A percentile compares a stretch with the other conserved stretches of the same genome.
These are phyloP conservation scores for Trypanosoma avium DNA, from an alignment of 208 protist genomes.

Conservation along the genomic window DNA sequence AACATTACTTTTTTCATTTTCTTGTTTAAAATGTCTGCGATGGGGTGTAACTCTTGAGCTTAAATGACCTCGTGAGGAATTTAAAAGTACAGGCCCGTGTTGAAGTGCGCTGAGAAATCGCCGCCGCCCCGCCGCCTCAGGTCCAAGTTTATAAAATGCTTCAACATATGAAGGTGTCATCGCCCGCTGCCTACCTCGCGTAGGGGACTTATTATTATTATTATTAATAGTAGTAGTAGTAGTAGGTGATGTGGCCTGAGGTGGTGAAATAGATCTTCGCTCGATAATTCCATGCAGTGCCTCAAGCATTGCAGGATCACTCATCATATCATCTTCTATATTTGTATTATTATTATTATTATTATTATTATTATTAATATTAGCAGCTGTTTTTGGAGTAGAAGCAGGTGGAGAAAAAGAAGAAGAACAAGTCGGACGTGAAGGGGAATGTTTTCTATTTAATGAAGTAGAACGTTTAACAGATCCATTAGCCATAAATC, in stretches of 20 bases:
- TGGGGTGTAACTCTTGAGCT: constrained; percentile 4
- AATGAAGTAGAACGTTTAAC: neutral
- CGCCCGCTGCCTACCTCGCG: neutral
- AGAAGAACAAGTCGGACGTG: neutral
- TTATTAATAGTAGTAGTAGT: neutral
- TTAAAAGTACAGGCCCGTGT: constrained; percentile 6
- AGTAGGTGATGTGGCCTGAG: too few species aligned
- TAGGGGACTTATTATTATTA: neutral
- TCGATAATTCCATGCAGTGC: constrained; percentile 2
- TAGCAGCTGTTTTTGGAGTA: too few species aligned
- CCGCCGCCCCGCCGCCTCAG: constrained; percentile 7
- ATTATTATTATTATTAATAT: too few species aligned
- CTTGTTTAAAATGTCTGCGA: constrained; percentile 1
- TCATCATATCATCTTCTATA: neutral
- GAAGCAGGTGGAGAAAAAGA: neutral
- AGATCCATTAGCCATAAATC: constrained; percentile 24
- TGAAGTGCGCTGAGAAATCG: constrained; percentile 16
- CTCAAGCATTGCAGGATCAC: constrained; percentile 1
- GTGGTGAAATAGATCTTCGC: neutral
- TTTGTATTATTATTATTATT: too few species aligned
- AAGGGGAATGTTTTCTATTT: neutral
- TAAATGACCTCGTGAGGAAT: neutral
- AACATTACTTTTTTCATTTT: neutral
- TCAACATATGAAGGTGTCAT: constrained; percentile 44
- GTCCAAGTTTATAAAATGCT: constrained; percentile 40